A percentile compares a stretch with the other conserved stretches of the same genome.
These are phyloP conservation scores for Diaporthe nobilis DNA, from an alignment of 2,329 filamentous ascomycete genomes.

Conservation along the genomic window DNA sequence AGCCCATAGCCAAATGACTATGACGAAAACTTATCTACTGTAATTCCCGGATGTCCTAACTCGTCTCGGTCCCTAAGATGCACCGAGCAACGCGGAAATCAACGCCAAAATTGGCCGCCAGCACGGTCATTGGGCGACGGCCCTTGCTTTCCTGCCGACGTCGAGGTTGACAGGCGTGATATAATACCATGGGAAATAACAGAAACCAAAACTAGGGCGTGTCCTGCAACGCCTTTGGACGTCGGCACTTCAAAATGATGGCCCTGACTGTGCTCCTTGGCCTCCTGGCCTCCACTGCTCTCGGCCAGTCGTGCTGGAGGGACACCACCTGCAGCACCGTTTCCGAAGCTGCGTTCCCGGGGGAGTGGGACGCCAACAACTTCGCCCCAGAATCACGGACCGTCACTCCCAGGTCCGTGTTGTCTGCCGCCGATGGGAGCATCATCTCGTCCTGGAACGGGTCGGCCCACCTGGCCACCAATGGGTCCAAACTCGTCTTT, in stretches of 20 bases:
- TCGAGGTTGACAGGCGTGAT: not conserved
- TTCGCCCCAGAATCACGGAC: slow-evolving; percentile 67
- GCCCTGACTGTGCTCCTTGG: slow-evolving; percentile 27
- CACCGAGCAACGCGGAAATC: slow-evolving; percentile 32
- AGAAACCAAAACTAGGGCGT: not conserved
- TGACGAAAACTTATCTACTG: not conserved
- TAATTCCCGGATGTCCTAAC: slow-evolving; percentile 24
- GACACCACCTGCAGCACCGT: slow-evolving; percentile 67
- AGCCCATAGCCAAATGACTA: not conserved
- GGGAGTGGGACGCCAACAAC: slow-evolving; percentile 71
- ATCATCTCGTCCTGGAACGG: slow-evolving; percentile 50
- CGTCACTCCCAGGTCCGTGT: slow-evolving; percentile 60
- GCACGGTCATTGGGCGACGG: slow-evolving; percentile 25
- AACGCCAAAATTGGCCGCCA: slow-evolving; percentile 3
- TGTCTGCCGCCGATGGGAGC: slow-evolving; percentile 53
- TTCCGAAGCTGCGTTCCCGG: slow-evolving; percentile 64
- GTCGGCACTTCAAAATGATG: slow-evolving; percentile 18
- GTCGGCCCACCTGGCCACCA: slow-evolving; percentile 49
- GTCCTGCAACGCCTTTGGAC: not conserved
- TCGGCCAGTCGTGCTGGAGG: slow-evolving; percentile 64
- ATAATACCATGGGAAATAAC: not conserved
- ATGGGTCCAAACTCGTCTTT: slow-evolving; percentile 68
- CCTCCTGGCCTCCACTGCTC: slow-evolving; percentile 48
- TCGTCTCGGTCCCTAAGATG: slow-evolving; percentile 40
- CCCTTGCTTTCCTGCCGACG: not conserved